Percentiles rank a stretch among this genome's conserved stretches.
Evolutionary conservation across 805 yeast species (phyloP).

Genomic region (Lachancea dasiensis): DNA sequence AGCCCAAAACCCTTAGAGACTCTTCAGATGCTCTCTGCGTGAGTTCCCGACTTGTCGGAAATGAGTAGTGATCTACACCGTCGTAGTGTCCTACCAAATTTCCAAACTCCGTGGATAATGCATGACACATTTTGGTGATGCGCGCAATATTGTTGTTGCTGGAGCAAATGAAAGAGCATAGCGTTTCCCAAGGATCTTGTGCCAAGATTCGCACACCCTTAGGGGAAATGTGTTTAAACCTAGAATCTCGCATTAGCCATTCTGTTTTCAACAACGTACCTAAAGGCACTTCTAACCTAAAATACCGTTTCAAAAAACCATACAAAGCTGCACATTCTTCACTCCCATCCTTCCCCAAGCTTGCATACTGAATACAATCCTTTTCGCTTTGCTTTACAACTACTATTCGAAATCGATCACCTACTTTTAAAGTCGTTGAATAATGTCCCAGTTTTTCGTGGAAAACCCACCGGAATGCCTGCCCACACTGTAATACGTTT

Average conservation of each 20-base stretch:
- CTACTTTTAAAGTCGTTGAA: conserved; percentile 23
- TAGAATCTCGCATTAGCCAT: conserved; percentile 56
- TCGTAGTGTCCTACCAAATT: conserved; percentile 46
- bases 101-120: conserved; percentile 68
- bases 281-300: conserved; percentile 57
- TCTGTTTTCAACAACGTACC: conserved; percentile 42
- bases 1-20: conserved; percentile 42
- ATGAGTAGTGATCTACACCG: conserved; percentile 56
- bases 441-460: conserved; percentile 21
- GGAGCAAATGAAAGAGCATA: conserved; percentile 86
- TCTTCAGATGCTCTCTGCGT: conserved; percentile 39
- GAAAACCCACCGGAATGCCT: conserved; percentile 31
- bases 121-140: conserved; percentile 87
- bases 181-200: conserved; percentile 97
- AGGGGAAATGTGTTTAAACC: conserved; percentile 35
- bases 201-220: conserved; percentile 77
- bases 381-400: conserved; percentile 56
- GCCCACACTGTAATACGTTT: conserved; percentile 31
- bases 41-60: conserved; percentile 62
- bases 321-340: conserved; percentile 21
- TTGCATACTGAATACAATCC: conserved; percentile 45
- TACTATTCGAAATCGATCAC: conserved; percentile 47
- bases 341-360: conserved; percentile 29
- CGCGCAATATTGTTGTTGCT: conserved; percentile 94
- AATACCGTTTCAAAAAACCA: conserved; percentile 55